Evolutionary conservation across 805 yeast species (phyloP), one percentile per base, ranked within the genome.

Genomic region (Isabelozyma pseudorhagii): DNA sequence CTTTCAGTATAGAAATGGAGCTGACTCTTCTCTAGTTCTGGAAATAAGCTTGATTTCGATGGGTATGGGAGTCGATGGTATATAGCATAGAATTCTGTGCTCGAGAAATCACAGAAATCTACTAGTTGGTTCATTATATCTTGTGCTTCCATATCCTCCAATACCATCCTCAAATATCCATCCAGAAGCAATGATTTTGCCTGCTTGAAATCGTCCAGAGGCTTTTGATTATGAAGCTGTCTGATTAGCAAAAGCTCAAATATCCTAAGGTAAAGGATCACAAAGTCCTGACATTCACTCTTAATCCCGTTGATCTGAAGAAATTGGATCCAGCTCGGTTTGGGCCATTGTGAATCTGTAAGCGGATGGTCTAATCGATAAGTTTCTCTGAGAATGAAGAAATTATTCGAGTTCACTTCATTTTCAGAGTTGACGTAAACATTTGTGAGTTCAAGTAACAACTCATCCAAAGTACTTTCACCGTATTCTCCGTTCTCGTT

Each of bases 321-420:
- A 48, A 62, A 74, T 38, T 70, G 75, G 8, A 66, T 51, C 78
- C 77, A 74, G 27, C 69, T 56, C 8, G 66, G 54, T 42, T 71
- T 70, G 15, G 75, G 75, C 75, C 75, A 71, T 13, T 50, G 48
- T 0, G 63, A 55, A 18, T 64, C 66, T 1, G 51, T 45, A 38
- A 72, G 57, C 8, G 59, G 49, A 47, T 67, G 68, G 38, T 71
- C 73, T 8, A 64, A 51, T 40, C 50, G 47, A 47, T 59, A 74
- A 2, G 76, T 64, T 9, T 57, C 49, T 42, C 52, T 51, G 10
- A 72, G 51, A 9, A 69, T 62, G 6, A 48, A 50, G 31, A 71
- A 61, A 48, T 67, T 69, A 39, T 58, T 59, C 4, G 40, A 28
- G 29, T 53, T 52, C 6, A 49, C 56, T 10, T 61, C 64, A 44